These are phyloP conservation scores for Phaffomyces thermotolerans DNA, from an alignment of 805 yeast species.

Conservation along the genomic window DNA sequence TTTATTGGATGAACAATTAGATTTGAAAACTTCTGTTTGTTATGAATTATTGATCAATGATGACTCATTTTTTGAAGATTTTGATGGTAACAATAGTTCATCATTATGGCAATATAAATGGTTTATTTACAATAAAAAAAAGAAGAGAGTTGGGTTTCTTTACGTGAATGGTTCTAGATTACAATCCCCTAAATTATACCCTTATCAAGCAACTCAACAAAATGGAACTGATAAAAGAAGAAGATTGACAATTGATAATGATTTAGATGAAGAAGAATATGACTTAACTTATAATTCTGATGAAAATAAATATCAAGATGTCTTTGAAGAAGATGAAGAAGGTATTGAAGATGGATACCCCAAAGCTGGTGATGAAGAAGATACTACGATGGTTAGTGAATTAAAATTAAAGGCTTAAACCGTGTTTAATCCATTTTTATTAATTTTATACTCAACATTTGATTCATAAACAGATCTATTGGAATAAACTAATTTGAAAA, in stretches of 20 bases:
- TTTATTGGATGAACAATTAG: constrained; percentile 76
- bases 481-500: constrained; percentile 36
- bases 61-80: constrained; percentile 26
- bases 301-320: constrained; percentile 22
- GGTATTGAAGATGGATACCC: constrained; percentile 25
- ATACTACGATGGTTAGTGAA: constrained; percentile 30
- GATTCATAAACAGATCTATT: constrained; percentile 15
- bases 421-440: constrained; percentile 11
- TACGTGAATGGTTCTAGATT: constrained; percentile 54
- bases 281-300: constrained; percentile 35
- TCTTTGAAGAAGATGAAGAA: constrained; percentile 20
- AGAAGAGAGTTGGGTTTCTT: constrained; percentile 84
- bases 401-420: constrained; percentile 26
- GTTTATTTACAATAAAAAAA: constrained; percentile 85
- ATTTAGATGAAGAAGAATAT: constrained; percentile 36
- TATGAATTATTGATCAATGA: constrained; percentile 56
- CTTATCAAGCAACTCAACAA: constrained; percentile 8
- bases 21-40: constrained; percentile 44
- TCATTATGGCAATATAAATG: constrained; percentile 56
- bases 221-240: constrained; percentile 16
- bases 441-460: constrained; percentile 21
- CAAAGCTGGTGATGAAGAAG: constrained; percentile 3
- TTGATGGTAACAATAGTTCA: constrained; percentile 25
- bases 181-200: constrained; percentile 32
- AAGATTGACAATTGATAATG: constrained; percentile 30